phyloP scores from a whole-genome alignment of 2,329 filamentous ascomycete genomes.

The Akanthomyces dipterigenus region DNA sequence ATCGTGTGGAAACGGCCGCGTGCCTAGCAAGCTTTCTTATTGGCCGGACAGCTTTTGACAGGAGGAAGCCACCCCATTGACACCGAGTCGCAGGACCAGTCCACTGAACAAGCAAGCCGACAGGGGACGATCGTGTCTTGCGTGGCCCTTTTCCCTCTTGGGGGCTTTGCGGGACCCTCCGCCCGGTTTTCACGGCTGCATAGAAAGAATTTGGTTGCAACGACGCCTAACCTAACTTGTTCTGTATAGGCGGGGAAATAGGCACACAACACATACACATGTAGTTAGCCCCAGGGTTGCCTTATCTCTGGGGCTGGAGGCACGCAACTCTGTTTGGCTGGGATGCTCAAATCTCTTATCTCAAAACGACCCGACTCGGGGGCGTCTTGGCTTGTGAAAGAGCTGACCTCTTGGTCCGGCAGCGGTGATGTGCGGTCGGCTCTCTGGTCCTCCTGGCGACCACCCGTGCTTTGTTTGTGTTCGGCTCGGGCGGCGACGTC shows the following conservation, averaged over 20 bases:
- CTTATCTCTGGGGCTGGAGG: neutral
- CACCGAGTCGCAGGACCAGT: no score
- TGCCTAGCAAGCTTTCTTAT: neutral
- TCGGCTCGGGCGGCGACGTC: slow-evolving; percentile 9
- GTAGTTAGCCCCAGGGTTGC: neutral
- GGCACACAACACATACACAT: no score
- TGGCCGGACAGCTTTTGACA: neutral
- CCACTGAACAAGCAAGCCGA: neutral
- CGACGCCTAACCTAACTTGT: no score
- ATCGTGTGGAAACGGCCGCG: neutral
- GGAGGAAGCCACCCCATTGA: no score
- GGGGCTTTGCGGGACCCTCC: neutral
- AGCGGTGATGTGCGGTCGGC: slow-evolving; percentile 5
- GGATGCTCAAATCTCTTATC: neutral
- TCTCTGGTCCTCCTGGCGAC: neutral
- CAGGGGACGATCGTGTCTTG: neutral
- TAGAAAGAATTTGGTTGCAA: no score
- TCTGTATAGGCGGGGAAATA: no score
- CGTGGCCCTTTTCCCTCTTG: neutral
- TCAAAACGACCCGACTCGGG: no score
- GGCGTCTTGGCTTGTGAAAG: neutral
- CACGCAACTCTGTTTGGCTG: neutral
- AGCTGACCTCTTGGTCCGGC: neutral
- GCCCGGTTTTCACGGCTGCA: no score
- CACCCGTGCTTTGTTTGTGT: neutral